Evolutionary conservation across 2,329 filamentous ascomycete genomes (phyloP).

Genomic region (Lecanicillium sp.): DNA sequence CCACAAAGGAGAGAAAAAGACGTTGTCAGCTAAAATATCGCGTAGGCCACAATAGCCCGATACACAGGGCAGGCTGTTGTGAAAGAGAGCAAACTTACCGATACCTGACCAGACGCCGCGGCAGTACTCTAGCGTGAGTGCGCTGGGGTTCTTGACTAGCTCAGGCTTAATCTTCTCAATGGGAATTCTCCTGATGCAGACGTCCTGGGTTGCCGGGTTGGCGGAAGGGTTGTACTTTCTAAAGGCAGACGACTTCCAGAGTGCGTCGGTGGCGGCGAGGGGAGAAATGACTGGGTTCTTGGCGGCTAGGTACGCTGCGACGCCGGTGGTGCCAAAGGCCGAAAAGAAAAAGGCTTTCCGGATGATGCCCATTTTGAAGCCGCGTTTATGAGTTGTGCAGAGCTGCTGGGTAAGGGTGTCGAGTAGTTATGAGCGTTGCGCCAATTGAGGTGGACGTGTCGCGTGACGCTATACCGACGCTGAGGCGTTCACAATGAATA

Average conservation of each 20-base stretch:
- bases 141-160: constrained; percentile 50
- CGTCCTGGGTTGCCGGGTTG: constrained; percentile 56
- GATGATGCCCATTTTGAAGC: constrained; percentile 36
- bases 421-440: too few relatives aligned
- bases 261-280: constrained; percentile 47
- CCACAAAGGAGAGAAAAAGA: too few relatives aligned
- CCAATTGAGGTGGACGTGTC: too few relatives aligned
- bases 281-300: constrained; percentile 50
- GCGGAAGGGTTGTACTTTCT: constrained; percentile 50
- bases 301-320: constrained; percentile 38
- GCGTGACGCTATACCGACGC: too few relatives aligned
- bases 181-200: constrained; percentile 54
- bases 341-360: constrained; percentile 33
- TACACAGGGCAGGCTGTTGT: too few relatives aligned
- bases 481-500: too few relatives aligned
- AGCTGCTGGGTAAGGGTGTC: constrained; percentile 16
- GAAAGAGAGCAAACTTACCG: constrained; percentile 35
- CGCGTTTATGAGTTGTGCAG: too few relatives aligned
- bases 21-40: too few relatives aligned
- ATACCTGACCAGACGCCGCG: constrained; percentile 58
- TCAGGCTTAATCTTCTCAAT: constrained; percentile 56
- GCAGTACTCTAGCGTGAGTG: constrained; percentile 56
- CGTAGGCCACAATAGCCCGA: too few relatives aligned
- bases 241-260: constrained; percentile 51
- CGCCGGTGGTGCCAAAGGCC: constrained; percentile 38